Percentiles rank a stretch among this genome's conserved stretches.
These are phyloP conservation scores for Teratosphaeria viscida DNA, from an alignment of 2,329 filamentous ascomycete genomes.

Conservation along the genomic window DNA sequence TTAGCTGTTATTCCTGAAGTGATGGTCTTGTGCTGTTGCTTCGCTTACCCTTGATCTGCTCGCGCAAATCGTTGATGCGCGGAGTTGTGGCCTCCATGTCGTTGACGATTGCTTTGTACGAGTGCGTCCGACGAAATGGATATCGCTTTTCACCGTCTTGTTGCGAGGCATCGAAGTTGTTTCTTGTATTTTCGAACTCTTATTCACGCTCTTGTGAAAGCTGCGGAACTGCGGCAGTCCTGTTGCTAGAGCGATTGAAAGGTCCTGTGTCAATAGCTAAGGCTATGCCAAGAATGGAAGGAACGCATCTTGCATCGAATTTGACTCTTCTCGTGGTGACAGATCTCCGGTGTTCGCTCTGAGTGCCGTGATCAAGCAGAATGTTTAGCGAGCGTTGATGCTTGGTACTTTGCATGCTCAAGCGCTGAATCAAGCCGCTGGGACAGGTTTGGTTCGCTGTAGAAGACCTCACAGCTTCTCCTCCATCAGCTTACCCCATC, in stretches of 20 bases:
- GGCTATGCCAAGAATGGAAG: not conserved
- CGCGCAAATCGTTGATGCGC: not conserved
- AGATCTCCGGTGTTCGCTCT: not conserved
- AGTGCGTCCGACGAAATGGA: not conserved
- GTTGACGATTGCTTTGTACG: not conserved
- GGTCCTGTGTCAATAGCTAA: not conserved
- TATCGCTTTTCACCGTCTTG: not conserved
- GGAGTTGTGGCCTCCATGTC: not conserved
- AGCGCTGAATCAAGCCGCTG: too few species aligned
- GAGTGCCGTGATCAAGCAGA: too few species aligned
- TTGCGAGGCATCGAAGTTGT: not conserved
- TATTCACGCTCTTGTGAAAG: not conserved
- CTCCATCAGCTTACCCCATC: constrained; percentile 11
- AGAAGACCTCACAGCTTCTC: not conserved
- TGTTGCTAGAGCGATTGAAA: not conserved
- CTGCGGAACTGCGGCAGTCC: not conserved
- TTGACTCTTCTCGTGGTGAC: not conserved
- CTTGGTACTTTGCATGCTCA: too few species aligned
- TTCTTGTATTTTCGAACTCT: not conserved
- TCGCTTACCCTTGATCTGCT: constrained; percentile 1
- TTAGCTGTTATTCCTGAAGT: not conserved
- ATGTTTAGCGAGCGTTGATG: too few species aligned
- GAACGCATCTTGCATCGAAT: not conserved
- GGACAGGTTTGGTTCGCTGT: not conserved
- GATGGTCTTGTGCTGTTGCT: not conserved